Percentiles rank a stretch among this genome's conserved stretches.
phyloP scores from a whole-genome alignment of 441 rosid genomes.

The Aleurites moluccanus region DNA sequence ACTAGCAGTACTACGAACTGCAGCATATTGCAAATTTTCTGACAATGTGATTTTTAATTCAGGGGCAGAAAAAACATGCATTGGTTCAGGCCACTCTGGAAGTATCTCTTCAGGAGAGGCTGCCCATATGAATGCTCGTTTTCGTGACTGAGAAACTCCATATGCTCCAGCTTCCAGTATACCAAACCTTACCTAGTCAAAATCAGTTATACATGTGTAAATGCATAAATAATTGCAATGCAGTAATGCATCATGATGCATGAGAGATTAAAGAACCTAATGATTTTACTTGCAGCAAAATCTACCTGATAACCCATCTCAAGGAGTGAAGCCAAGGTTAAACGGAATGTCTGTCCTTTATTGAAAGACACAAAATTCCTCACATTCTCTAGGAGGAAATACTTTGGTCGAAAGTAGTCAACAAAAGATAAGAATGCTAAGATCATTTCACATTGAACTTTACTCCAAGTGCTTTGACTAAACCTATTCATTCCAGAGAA shows the following conservation, averaged over 20 bases:
- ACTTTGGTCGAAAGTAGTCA: slow-evolving; percentile 87
- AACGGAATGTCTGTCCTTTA: slow-evolving; percentile 81
- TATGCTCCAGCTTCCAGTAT: slow-evolving; percentile 91
- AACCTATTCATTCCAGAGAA: slow-evolving; percentile 95
- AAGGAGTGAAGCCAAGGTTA: slow-evolving; percentile 88
- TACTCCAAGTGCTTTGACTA: slow-evolving; percentile 79
- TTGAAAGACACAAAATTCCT: slow-evolving; percentile 81
- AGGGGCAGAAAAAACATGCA: slow-evolving; percentile 80
- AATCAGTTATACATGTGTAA: neutral
- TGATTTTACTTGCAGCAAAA: neutral
- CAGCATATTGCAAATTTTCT: slow-evolving; percentile 53
- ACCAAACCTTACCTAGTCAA: slow-evolving; percentile 71
- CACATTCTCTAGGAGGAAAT: slow-evolving; percentile 91
- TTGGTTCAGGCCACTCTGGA: slow-evolving; percentile 98
- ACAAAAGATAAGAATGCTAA: slow-evolving; percentile 85
- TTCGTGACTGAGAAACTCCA: slow-evolving; percentile 90
- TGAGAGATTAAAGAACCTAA: neutral
- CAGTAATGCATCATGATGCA: neutral
- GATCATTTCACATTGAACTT: slow-evolving; percentile 89
- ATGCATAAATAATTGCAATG: neutral
- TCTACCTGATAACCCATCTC: slow-evolving; percentile 98
- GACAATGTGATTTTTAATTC: slow-evolving; percentile 61
- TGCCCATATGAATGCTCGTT: slow-evolving; percentile 94
- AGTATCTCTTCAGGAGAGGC: slow-evolving; percentile 79
- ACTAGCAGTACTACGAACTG: slow-evolving; percentile 62